Evolutionary conservation across 225 moss, liverwort and hornwort species (phyloP).

Genomic region (Thuidium tamariscinum): DNA sequence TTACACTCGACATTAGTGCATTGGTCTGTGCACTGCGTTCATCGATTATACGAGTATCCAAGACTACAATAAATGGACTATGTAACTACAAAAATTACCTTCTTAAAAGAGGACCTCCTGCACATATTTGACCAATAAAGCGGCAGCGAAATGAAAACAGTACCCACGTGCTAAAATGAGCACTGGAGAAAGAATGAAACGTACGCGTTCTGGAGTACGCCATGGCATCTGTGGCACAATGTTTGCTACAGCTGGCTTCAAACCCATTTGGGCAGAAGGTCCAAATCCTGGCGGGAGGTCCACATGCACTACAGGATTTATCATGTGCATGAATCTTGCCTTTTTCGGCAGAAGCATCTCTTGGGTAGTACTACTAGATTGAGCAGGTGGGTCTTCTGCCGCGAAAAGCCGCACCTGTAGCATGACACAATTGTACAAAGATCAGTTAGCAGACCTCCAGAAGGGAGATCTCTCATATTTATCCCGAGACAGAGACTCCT

Average conservation of each 20-base stretch:
- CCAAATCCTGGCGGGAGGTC: constrained; percentile 90
- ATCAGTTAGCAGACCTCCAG: not conserved
- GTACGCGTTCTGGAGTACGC: constrained; percentile 65
- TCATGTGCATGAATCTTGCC: constrained; percentile 70
- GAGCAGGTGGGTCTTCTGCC: constrained; percentile 77
- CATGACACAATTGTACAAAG: not conserved
- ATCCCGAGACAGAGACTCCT: not conserved
- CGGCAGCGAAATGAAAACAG: not conserved
- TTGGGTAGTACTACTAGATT: constrained; percentile 48
- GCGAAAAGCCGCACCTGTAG: constrained; percentile 80
- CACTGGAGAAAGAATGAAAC: constrained; percentile 13
- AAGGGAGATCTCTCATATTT: not conserved
- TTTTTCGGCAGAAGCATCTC: constrained; percentile 80
- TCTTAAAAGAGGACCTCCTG: not conserved
- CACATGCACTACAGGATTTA: constrained; percentile 24
- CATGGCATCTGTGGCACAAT: constrained; percentile 62
- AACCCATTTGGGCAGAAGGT: constrained; percentile 29
- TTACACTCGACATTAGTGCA: not conserved
- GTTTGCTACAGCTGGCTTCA: constrained; percentile 37
- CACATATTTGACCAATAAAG: not conserved
- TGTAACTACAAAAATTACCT: not conserved
- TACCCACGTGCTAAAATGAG: not conserved
- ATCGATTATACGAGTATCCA: not conserved
- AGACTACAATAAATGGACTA: not conserved
- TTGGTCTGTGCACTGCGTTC: not conserved